Percentiles rank a stretch among this genome's conserved stretches.
Conservation (phyloP, 441 rosid species). For the Omphalea diandra region DNA sequence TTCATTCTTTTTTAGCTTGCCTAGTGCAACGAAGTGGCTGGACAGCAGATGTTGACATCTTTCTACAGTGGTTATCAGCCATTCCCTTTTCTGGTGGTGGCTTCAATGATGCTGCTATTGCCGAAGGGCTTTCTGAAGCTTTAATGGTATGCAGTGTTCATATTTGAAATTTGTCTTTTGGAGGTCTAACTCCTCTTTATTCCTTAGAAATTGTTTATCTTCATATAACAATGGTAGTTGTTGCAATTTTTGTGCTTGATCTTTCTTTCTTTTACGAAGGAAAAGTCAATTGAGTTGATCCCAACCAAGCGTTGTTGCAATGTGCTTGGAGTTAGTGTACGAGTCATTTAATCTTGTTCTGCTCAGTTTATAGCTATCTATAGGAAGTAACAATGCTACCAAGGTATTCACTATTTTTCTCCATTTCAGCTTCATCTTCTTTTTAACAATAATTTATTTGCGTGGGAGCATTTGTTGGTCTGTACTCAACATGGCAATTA, state of each 20-base stretch:
- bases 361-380: neutral
- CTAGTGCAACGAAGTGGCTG: constrained; percentile 91
- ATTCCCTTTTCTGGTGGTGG: constrained; percentile 89
- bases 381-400: neutral
- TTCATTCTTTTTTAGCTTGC: constrained; percentile 56
- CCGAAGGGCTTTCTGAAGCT: constrained; percentile 98
- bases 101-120: constrained; percentile 92
- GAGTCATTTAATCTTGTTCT: neutral
- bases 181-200: constrained; percentile 9
- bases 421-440: too few species aligned
- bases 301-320: neutral
- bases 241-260: neutral
- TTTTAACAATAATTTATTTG: too few species aligned
- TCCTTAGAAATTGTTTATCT: neutral
- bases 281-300: neutral
- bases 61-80: constrained; percentile 76
- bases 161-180: constrained; percentile 10
- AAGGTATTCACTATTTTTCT: neutral
- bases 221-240: neutral
- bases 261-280: neutral
- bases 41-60: constrained; percentile 82
- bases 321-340: too few species aligned
- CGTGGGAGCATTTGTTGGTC: neutral
- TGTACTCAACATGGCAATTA: neutral
- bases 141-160: constrained; percentile 58